These are phyloP conservation scores for Tetracentron sinense DNA, from an alignment of 164 flowering plant genomes.

Conservation along the genomic window DNA sequence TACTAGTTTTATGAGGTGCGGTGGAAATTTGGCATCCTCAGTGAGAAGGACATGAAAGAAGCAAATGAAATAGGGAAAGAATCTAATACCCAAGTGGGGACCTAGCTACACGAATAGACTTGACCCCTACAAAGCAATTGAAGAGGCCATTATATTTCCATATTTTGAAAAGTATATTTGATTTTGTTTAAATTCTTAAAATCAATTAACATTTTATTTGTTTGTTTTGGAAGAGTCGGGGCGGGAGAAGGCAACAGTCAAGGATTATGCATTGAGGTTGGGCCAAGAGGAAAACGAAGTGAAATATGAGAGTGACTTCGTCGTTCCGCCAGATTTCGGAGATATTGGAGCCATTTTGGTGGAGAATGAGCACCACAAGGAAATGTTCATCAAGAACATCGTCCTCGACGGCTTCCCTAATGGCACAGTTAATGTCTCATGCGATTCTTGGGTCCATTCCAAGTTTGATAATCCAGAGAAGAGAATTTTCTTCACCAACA, in stretches of 20 bases:
- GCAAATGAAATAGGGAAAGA: too few species aligned
- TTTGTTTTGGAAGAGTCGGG: background rate
- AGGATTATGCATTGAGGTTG: background rate
- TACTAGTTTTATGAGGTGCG: too few species aligned
- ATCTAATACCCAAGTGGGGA: too few species aligned
- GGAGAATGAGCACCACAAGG: conserved; percentile 5
- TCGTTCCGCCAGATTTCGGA: conserved; percentile 11
- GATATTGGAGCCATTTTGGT: conserved; percentile 2
- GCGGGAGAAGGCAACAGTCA: background rate
- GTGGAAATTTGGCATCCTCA: too few species aligned
- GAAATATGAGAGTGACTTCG: conserved; percentile 7
- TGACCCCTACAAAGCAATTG: too few species aligned
- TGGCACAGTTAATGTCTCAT: background rate
- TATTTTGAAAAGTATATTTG: too few species aligned
- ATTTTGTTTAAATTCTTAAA: too few species aligned
- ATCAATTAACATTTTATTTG: too few species aligned
- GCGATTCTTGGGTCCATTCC: conserved; percentile 24
- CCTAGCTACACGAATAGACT: too few species aligned
- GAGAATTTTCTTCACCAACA: conserved; percentile 25
- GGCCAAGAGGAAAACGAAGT: background rate
- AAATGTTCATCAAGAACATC: conserved; percentile 10
- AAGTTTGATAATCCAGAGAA: conserved; percentile 20
- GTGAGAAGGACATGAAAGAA: too few species aligned
- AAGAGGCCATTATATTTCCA: too few species aligned
- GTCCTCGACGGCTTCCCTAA: conserved; percentile 6